Percentiles rank a stretch among this genome's conserved stretches.
Evolutionary conservation across 345 rosid species (phyloP).

Genomic region (Boechera stricta): DNA sequence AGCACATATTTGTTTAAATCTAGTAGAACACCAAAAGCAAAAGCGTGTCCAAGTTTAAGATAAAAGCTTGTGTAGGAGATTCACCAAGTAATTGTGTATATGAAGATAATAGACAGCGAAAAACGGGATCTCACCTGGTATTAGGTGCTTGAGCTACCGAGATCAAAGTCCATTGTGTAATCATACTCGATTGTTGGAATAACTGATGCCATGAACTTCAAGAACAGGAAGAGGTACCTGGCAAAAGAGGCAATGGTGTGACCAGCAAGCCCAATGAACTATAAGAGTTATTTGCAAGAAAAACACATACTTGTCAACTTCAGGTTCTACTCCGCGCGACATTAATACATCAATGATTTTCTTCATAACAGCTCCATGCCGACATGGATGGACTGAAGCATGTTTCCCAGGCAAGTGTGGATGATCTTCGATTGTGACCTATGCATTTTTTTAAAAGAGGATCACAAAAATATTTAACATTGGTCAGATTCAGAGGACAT

Average conservation of each 20-base stretch:
- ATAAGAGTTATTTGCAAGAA: constrained; percentile 15
- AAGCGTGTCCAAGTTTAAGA: constrained; percentile 6
- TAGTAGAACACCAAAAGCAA: not conserved
- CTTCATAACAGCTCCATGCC: constrained; percentile 99
- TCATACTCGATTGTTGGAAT: constrained; percentile 96
- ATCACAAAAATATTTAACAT: constrained; percentile 1
- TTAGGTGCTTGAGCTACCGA: constrained; percentile 84
- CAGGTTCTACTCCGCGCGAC: constrained; percentile 98
- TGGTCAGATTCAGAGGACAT: constrained; percentile 13
- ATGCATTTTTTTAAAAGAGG: constrained; percentile 14
- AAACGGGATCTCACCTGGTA: constrained; percentile 39
- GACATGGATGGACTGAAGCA: constrained; percentile 98
- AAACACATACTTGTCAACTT: constrained; percentile 86
- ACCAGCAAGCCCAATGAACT: constrained; percentile 3
- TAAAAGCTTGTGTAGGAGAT: constrained; percentile 19
- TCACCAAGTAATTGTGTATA: constrained; percentile 16
- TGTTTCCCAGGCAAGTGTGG: constrained; percentile 98
- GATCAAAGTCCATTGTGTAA: constrained; percentile 95
- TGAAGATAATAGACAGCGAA: not conserved
- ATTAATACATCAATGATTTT: constrained; percentile 93
- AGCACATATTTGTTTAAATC: constrained; percentile 24
- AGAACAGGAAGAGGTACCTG: constrained; percentile 92
- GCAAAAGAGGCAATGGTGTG: constrained; percentile 24
- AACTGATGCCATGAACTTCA: constrained; percentile 91
- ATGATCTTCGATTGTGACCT: constrained; percentile 99